Evolutionary conservation across 306 rosid genomes (phyloP), one percentile per base, ranked within the genome.

Genomic region (Quercus suber): DNA sequence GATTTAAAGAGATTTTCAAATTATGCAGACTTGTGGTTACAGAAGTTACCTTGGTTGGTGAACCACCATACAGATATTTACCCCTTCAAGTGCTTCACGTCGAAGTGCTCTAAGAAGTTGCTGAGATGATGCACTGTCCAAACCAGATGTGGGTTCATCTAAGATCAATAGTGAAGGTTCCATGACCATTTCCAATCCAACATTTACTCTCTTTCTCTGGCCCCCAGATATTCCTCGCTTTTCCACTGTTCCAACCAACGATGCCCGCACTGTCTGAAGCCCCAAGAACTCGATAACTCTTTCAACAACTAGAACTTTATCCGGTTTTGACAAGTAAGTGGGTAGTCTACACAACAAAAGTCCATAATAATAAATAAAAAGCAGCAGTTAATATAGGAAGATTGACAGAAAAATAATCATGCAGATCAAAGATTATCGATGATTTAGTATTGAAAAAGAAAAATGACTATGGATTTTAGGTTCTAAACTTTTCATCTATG

Each of bases 51-150:
- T 95, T 58, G 99, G 99, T 89, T 95, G 99, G 83, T 95, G 99
- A 85, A 95, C 99, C 87, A 95, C 99, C 96, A 86, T 88, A 86
- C 97, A 95, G 79, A 95, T 86, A 76, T 93, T 95, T 49, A 95
- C 98, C 72, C 98, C 99, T 86, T 91, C 98, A 30, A 95, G 99
- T 82, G 97, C 98, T 90, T 95, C 98, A 28, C 96, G 97, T 85
- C 91, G 83, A 61, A 91, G 94, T 68, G 98, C 99, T 91, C 96
- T 80, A 72, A 95, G 92, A 80, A 95, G 98, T 73, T 89, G 90
- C 80, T 87, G 97, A 60, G 99, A 95, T 60, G 99, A 91, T 76
- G 99, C 93, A 82, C 99, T 95, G 86, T 95, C 98, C 92, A 95
- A 85, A 82, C 99, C 97, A 64, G 99, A 95, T 0, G 99, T 93